Evolutionary conservation across 306 rosid species (phyloP), one percentile per base, ranked within the genome.

Genomic region (Sechiopsis laciniata): DNA sequence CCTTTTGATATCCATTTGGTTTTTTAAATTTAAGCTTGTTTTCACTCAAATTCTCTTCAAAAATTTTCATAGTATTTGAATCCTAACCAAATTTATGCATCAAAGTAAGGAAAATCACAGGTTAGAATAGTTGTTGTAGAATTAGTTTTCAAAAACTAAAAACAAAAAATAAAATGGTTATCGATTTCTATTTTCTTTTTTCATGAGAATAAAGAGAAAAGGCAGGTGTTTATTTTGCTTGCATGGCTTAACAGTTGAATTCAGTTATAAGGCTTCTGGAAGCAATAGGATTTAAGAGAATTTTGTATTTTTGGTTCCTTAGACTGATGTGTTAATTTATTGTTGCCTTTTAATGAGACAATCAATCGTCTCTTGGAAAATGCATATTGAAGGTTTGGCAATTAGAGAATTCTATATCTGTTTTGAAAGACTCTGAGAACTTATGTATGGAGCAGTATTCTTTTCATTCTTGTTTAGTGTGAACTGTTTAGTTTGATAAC

Each of bases 401-500:
- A 14, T 16, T 26, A 26, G 14, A 35, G 14, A 60, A 13, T 16
- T 8, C 5, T 15, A 29, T 55, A 61, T 15, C 16, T 61, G 67
- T 61, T 55, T 55, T 61, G 67, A 24, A 61, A 45, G 42, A 61
- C 10, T 17, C 2, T 17, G 7, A 12, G 67, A 61, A 29, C 5
- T 63, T 63, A 3, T 16, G 42, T 32, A 19, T 10, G 62, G 21
- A 14, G 69, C 2, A 63, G 50, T 63, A 68, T 46, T 42, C 56
- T 69, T 69, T 29, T 62, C 12, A 26, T 63, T 74, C 51, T 74
- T 4, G 32, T 20, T 57, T 21, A 6, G 21, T 16, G 20, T 32
- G 51, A 77, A 79, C 72, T 72, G 76, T 59, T 79, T 69, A 20
- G 52, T 64, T 46, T 79, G 60, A 78, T 80, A 83, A 75, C 80